phyloP scores from a whole-genome alignment of 2,329 filamentous ascomycete genomes.

The Fusarium kyushuense region DNA sequence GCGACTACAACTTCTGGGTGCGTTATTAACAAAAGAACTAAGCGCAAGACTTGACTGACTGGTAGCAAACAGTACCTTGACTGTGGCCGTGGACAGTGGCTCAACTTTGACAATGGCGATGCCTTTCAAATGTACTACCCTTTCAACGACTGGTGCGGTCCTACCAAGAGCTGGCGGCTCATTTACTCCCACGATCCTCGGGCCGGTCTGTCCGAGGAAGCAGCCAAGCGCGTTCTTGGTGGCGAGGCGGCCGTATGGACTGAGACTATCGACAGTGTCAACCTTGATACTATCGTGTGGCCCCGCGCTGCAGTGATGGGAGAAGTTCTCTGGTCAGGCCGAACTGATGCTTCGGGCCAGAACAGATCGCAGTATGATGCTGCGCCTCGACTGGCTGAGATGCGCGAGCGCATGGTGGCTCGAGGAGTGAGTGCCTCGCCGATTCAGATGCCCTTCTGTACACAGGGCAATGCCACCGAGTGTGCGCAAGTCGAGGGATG shows the following conservation, averaged over 20 bases:
- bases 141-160: constrained; percentile 84
- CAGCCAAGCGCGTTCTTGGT: constrained; percentile 78
- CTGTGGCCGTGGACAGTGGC: constrained; percentile 83
- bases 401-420: constrained; percentile 79
- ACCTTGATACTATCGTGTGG: constrained; percentile 82
- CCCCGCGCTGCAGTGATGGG: constrained; percentile 79
- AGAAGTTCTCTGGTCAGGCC: constrained; percentile 85
- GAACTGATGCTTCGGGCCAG: constrained; percentile 71
- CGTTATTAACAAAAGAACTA: constrained; percentile 45
- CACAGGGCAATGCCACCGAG: constrained; percentile 48
- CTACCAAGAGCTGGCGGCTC: constrained; percentile 83
- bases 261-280: constrained; percentile 81
- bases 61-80: constrained; percentile 74
- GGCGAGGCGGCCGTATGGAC: constrained; percentile 87
- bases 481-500: constrained; percentile 40
- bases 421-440: constrained; percentile 73
- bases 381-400: constrained; percentile 76
- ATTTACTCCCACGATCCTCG: constrained; percentile 85
- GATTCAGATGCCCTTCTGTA: constrained; percentile 72
- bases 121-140: constrained; percentile 69
- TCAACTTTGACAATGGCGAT: constrained; percentile 73
- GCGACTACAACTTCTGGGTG: constrained; percentile 83
- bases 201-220: constrained; percentile 68
- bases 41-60: constrained; percentile 32
- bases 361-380: constrained; percentile 80